Evolutionary conservation across 108 stramenopile species (phyloP), one percentile per base, ranked within the genome.

Genomic region (Nitzschia putrida): DNA sequence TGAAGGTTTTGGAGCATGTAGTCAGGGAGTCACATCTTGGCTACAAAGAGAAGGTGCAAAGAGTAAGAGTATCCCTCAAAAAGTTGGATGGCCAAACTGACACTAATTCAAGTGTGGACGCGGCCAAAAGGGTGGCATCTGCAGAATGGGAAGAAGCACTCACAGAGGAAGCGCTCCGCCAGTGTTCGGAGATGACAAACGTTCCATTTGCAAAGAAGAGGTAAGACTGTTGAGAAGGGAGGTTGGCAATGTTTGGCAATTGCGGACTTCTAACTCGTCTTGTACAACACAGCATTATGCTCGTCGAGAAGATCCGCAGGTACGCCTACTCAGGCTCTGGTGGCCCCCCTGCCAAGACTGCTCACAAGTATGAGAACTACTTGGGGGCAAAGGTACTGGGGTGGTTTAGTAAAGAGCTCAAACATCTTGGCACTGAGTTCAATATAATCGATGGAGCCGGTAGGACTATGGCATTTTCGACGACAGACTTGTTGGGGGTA

Each of bases 401-500:
- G 14, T 94, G 90, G 90, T 69, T 88, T 56, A 37, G 64, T 14
- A 85, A 86, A 34, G 85, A 94, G 63, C 57, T 85, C 14, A 39
- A 45, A 18, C 39, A 34, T 13, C 74, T 81, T 73, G 80, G 65
- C 20, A 52, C 51, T 38, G 66, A 73, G n/a, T 78, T 86, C 21
- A 73, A 73, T 21, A 61, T 88, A 45, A 41, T 85, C 10, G 87
- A 90, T 69, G 69, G 66, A 51, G 66, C 61, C 23, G 85, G 86
- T 9, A 74, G 75, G 69, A 68, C 85, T 37, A 16, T 77, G 53
- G 68, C 75, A n/a, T 63, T 57, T 53, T 82, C 83, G 6, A 85
- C 87, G 12, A 75, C 77, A 3, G 79, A 80, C 41, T 64, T 82
- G 49, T 21, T 79, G 21, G 65, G 78, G 29, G 57, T 82, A 34